phyloP scores from a whole-genome alignment of 208 protist genomes.

The Lotmaria passim region DNA sequence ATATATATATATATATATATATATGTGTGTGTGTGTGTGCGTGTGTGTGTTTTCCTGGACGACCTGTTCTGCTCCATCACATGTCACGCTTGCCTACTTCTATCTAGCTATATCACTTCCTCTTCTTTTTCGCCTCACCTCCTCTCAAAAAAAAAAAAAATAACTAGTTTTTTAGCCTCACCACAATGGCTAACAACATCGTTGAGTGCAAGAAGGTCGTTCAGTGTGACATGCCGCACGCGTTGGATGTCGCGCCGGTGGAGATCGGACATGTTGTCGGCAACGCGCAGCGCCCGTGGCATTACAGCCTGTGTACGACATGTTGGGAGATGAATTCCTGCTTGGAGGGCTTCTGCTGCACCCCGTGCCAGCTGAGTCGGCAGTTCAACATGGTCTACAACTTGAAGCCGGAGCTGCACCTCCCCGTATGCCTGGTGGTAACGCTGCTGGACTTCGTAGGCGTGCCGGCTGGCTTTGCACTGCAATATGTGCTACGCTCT shows the following conservation, averaged over 20 bases:
- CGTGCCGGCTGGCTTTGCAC: conserved; percentile 13
- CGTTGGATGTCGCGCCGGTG: background rate
- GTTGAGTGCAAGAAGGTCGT: background rate
- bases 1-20: too few species aligned
- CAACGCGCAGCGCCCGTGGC: conserved; percentile 37
- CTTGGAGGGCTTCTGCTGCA: conserved; percentile 37
- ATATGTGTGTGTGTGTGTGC: too few species aligned
- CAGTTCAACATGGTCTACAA: conserved; percentile 55
- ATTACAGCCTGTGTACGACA: conserved; percentile 36
- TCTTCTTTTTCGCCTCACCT: background rate
- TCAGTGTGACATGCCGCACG: conserved; percentile 3
- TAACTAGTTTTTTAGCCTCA: background rate
- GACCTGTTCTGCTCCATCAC: too few species aligned
- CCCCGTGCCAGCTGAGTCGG: conserved; percentile 40
- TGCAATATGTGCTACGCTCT: conserved; percentile 14
- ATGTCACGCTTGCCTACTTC: conserved; percentile 21
- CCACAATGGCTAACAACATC: background rate
- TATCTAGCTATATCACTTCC: conserved; percentile 4
- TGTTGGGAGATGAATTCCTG: conserved; percentile 42
- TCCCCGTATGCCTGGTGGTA: conserved; percentile 17
- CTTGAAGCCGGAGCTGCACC: conserved; percentile 20
- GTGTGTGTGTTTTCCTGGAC: too few species aligned
- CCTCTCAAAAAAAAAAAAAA: conserved; percentile 3
- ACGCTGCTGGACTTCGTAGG: background rate
- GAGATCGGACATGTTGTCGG: background rate